Evolutionary conservation across 345 rosid genomes (phyloP), one percentile per base, ranked within the genome.

Genomic region (Geranium rotundifolium): DNA sequence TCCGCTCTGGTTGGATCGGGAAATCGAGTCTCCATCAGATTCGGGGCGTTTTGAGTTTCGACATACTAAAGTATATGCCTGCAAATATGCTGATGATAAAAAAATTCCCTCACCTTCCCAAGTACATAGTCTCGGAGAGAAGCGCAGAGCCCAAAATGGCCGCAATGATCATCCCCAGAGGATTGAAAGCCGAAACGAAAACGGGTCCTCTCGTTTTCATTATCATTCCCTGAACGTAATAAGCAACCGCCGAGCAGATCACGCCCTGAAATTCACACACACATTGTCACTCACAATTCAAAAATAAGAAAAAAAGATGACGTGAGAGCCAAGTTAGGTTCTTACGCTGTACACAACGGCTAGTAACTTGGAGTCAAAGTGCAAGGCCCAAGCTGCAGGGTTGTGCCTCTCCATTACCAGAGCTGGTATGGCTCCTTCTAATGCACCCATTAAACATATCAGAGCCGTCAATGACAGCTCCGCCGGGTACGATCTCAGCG

Each of bases 231-330:
- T 92, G 98, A 60, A 86, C 75, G 60, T 87, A 92, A 62, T 81
- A 92, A 3, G 98, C 96, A 50, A 84, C 61, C 27, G 96, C 96
- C 49, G 98, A 92, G 75, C 98, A 89, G 16, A 89, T 83, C 66
- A 89, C 80, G 58, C 98, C 98, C 98, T 92, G 55, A n/a, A 19
- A 1, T 62, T 37, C 54, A 18, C 2, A 46, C 19, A 13, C 49
- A 50, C 17, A 18, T 65, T 1, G n/a, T n/a, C 14, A 19, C 8
- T 16, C 23, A 20, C 1, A n/a, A 2, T 3, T 23, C 29, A 3
- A 12, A 15, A 31, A 10, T n/a, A 1, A 10, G 23, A 29, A 60
- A 3, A 0, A 17, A 17, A 16, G 39, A 30, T 7, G 20, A 5
- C 14, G 10, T 34, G 7, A 4, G 41, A 34, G 41, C 41, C 10